Percentiles rank a stretch among this genome's conserved stretches.
phyloP scores from a whole-genome alignment of 306 rosid species.

The Gastrolobium villosum region DNA sequence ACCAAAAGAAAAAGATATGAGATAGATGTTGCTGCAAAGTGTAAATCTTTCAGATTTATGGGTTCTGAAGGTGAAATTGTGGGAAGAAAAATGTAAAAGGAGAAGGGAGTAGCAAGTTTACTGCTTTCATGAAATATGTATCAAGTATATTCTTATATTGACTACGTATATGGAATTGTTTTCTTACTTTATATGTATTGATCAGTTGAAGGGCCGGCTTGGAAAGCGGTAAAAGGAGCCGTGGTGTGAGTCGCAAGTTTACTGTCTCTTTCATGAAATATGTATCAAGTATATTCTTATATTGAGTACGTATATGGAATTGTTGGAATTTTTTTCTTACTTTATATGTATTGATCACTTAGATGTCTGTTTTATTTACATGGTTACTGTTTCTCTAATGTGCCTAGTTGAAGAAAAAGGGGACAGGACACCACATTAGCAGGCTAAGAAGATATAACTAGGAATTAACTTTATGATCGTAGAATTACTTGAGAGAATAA shows the following conservation, averaged over 20 bases:
- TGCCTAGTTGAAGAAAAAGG: neutral
- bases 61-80: conserved; percentile 16
- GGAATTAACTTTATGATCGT: conserved; percentile 9
- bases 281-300: neutral
- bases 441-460: conserved; percentile 1
- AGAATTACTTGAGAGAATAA: conserved; percentile 1
- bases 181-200: conserved; percentile 5
- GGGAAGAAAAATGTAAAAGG: neutral
- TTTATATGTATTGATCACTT: conserved; percentile 2
- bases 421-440: neutral
- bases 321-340: conserved; percentile 15
- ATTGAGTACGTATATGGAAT: neutral
- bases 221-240: no score
- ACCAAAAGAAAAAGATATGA: neutral
- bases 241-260: no score
- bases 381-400: neutral
- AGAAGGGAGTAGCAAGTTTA: neutral
- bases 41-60: neutral
- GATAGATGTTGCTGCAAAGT: neutral
- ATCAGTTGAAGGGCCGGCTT: no score
- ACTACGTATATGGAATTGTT: neutral
- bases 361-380: neutral
- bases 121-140: conserved; percentile 1
- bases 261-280: no score
- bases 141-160: neutral